These are phyloP conservation scores for Nematodospora anomalae DNA, from an alignment of 1,139 yeast genomes.

Conservation along the genomic window DNA sequence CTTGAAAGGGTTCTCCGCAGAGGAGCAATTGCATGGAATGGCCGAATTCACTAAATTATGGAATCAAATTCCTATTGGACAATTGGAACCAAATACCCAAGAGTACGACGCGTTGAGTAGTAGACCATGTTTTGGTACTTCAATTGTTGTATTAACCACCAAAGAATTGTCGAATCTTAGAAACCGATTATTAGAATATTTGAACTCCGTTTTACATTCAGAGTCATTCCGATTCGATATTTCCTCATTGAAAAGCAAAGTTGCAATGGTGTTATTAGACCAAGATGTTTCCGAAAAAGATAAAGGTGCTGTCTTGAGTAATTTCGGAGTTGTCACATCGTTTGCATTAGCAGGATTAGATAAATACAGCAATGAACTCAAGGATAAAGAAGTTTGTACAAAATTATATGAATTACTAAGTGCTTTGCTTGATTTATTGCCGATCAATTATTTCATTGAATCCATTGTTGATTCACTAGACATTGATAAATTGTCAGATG, in stretches of 20 bases:
- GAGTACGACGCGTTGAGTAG: constrained; percentile 41
- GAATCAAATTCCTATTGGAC: constrained; percentile 46
- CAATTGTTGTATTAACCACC: constrained; percentile 51
- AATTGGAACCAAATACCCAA: constrained; percentile 39
- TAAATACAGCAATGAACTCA: constrained; percentile 21
- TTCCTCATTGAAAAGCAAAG: constrained; percentile 53
- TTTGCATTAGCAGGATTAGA: constrained; percentile 41
- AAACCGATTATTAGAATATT: constrained; percentile 52
- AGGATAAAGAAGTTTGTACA: constrained; percentile 21
- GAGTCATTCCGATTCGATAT: constrained; percentile 31
- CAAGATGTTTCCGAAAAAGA: constrained; percentile 29
- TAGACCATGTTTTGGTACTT: constrained; percentile 65
- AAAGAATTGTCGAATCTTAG: constrained; percentile 53
- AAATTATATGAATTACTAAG: constrained; percentile 52
- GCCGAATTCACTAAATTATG: constrained; percentile 55
- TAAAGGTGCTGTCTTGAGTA: constrained; percentile 32
- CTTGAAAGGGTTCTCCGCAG: constrained; percentile 62
- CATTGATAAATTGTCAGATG: constrained; percentile 40
- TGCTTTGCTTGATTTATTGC: constrained; percentile 66
- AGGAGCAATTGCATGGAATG: constrained; percentile 67
- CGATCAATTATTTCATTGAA: constrained; percentile 68
- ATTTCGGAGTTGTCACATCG: constrained; percentile 46
- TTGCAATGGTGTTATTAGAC: constrained; percentile 58
- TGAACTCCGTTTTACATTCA: constrained; percentile 12
- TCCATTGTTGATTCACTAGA: constrained; percentile 61